Evolutionary conservation across 2,329 filamentous ascomycete genomes (phyloP).

Genomic region (Stenocarpella maydis): DNA sequence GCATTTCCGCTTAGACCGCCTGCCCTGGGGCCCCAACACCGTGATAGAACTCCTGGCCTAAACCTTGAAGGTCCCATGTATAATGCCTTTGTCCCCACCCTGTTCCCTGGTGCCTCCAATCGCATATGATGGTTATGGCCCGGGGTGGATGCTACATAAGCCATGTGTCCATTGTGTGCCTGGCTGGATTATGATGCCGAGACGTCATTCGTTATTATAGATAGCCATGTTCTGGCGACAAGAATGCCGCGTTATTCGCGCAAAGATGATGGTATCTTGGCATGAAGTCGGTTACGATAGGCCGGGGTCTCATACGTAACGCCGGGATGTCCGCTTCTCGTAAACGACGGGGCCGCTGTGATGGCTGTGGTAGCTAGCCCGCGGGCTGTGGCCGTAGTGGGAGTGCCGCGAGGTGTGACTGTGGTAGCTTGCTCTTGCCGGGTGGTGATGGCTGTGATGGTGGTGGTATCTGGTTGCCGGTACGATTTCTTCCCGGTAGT

Average conservation of each 20-base stretch:
- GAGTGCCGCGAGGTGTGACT: constrained; percentile 42
- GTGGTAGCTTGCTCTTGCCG: constrained; percentile 54
- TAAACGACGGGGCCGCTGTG: constrained; percentile 46
- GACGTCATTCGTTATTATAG: neutral
- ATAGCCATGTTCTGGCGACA: neutral
- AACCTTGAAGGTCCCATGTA: no score
- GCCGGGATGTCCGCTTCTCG: constrained; percentile 50
- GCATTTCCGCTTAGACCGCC: no score
- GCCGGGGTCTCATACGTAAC: constrained; percentile 38
- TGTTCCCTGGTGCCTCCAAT: no score
- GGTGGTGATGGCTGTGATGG: constrained; percentile 46
- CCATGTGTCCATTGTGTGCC: no score
- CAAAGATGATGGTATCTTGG: neutral
- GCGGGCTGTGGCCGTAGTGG: constrained; percentile 47
- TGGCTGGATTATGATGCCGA: neutral
- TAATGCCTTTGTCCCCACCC: no score
- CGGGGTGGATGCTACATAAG: neutral
- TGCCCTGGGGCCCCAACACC: no score
- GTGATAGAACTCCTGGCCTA: no score
- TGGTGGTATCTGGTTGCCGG: constrained; percentile 54
- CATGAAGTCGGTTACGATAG: neutral
- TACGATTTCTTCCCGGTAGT: constrained; percentile 65
- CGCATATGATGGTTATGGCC: neutral
- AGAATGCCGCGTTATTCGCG: neutral
- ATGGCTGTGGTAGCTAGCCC: constrained; percentile 50